Percentiles rank a stretch among this genome's conserved stretches.
These are phyloP conservation scores for Strobilomyces dryophilus DNA, from an alignment of 768 basidiomycete genomes.

Conservation along the genomic window DNA sequence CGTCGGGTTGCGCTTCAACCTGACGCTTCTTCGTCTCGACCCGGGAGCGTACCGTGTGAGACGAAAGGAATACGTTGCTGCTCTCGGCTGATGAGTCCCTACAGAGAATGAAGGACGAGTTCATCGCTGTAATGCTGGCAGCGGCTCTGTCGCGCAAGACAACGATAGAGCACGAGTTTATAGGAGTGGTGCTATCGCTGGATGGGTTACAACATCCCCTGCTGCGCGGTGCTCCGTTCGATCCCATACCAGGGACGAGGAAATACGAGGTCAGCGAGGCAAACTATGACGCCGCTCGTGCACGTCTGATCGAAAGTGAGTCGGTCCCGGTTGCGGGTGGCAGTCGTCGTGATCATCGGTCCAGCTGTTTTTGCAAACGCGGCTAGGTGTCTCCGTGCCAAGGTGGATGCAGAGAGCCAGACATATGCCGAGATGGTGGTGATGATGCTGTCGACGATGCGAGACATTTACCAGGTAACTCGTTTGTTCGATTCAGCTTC, in stretches of 20 bases:
- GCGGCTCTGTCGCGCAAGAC: conserved; percentile 44
- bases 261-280: conserved; percentile 29
- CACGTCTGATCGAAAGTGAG: conserved; percentile 38
- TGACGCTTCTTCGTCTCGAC: conserved; percentile 52
- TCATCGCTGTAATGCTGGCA: conserved; percentile 51
- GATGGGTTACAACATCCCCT: conserved; percentile 54
- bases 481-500: background rate
- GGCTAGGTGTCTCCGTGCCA: conserved; percentile 32
- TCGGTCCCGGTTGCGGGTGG: conserved; percentile 6
- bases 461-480: conserved; percentile 42
- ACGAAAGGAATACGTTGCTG: conserved; percentile 1
- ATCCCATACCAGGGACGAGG: conserved; percentile 16
- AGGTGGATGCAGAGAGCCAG: conserved; percentile 34
- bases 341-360: conserved; percentile 7
- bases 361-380: conserved; percentile 47
- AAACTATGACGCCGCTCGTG: conserved; percentile 33
- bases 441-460: conserved; percentile 50
- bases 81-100: background rate
- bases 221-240: conserved; percentile 33
- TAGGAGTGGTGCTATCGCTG: conserved; percentile 53
- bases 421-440: conserved; percentile 39
- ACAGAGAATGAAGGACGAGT: conserved; percentile 46
- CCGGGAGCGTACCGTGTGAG: conserved; percentile 58
- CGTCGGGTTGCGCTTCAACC: conserved; percentile 61
- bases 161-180: conserved; percentile 57